Evolutionary conservation across 164 flowering plant genomes (phyloP), one percentile per base, ranked within the genome.

Genomic region (Saururus chinensis): DNA sequence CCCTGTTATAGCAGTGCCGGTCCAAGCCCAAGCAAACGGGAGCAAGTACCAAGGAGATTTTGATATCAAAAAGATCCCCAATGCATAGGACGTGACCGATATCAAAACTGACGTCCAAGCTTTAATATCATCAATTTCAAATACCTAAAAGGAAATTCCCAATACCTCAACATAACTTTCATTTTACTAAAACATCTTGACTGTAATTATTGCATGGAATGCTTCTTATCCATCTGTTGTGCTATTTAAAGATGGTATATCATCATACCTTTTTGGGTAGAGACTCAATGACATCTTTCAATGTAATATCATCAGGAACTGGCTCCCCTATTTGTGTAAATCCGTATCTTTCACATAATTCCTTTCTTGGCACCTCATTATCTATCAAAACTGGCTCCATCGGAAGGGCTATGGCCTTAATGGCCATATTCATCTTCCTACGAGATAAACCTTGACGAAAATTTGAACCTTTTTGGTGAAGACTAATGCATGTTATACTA

Each of bases 21-120:
- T 90, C 96, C 96, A 90, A 51, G 92, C 98, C 97, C 98, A 93
- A 59, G 98, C 95, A 64, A 93, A 71, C 61, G 98, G 98, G 79
- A 93, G 97, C 53, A 93, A 76, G 77, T 88, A 93, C 98, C 98
- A 93, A 41, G 98, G 97, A 24, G 92, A 75, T 75, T 93, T 90
- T 57, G 97, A 60, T 59, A 93, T 85, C 92, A 88, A 73, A 66
- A 82, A 75, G 54, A 89, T 74, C 41, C 97, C 97, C 81, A 93
- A 71, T 4, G 92, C 81, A 75, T 86, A 89, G 17, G 95, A 84
- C 63, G 80, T 76, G 40, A 75, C 80, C 8, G 96, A 84, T 71
- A 76, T 73, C 56, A 89, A 71, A 66, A 93, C 86, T 21, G 96
- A 73, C 67, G 71, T 83, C 97, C 88, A 89, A 64, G 95, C 89